Evolutionary conservation across 2,329 filamentous ascomycete species (phyloP).

Genomic region (Scedosporium dehoogii): DNA sequence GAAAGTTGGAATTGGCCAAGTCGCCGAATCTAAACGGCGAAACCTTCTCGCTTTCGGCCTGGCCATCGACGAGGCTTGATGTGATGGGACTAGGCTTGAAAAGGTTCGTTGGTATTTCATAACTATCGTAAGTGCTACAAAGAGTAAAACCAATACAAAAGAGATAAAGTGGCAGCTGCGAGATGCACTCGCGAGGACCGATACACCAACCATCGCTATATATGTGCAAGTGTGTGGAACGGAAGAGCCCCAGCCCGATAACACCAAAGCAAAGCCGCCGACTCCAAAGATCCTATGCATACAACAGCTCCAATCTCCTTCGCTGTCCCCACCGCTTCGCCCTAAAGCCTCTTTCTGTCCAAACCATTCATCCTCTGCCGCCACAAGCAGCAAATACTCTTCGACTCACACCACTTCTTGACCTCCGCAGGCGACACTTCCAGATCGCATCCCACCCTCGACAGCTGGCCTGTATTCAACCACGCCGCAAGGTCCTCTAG

Average conservation of each 20-base stretch:
- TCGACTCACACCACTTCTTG: slow-evolving; percentile 82
- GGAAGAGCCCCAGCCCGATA: neutral
- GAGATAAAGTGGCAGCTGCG: neutral
- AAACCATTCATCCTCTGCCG: slow-evolving; percentile 43
- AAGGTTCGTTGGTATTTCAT: neutral
- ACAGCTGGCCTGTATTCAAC: slow-evolving; percentile 65
- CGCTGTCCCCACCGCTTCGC: no score
- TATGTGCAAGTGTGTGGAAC: no score
- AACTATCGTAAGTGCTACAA: neutral
- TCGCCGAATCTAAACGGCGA: neutral
- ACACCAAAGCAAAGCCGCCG: neutral
- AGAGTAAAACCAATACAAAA: neutral
- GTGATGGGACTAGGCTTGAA: neutral
- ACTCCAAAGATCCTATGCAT: neutral
- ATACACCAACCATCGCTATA: neutral
- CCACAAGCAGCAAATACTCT: slow-evolving; percentile 77
- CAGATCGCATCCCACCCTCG: slow-evolving; percentile 51
- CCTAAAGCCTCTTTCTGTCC: slow-evolving; percentile 34
- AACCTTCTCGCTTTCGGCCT: neutral
- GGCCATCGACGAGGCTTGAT: no score
- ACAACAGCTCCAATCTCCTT: no score
- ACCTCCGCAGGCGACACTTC: slow-evolving; percentile 57
- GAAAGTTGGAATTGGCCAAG: neutral
- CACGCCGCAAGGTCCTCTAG: slow-evolving; percentile 77
- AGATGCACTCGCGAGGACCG: neutral